Base-by-base conservation (phyloP, 768 basidiomycete genomes). In the Boletus sensibilis region DNA sequence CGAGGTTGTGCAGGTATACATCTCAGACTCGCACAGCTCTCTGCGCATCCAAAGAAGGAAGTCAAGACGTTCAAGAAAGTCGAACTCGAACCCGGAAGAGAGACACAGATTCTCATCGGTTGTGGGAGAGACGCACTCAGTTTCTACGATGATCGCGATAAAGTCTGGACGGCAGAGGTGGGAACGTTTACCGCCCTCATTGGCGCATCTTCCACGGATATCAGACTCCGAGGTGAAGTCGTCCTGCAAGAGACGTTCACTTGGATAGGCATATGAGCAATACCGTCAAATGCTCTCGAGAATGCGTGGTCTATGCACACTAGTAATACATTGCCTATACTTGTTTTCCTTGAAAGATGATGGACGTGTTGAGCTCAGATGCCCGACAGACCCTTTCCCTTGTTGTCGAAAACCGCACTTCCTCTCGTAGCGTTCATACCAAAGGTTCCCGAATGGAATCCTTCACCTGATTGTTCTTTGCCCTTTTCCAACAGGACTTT, bases 401-500 rank as follows among this genome's bases (percentile, higher is more conserved):
- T 73, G 61, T 43, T 79, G 62, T 82, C 78, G 40, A 78, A 44
- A 20, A 60, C 42, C 9, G 63, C 64, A 58, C 75, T 79, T 47
- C 76, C 75, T 57, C 73, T 68, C 49, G 65, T 42, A 3, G 62
- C 8, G 43, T 73, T 69, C 47, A 47, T 41, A 9, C 40, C 40
- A 35, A 35, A 60, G 1, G 31, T 38, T 16, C 51, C 54, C 20
- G 72, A 61, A 39, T 68, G 60, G 52, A 84, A 71, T 21, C 74
- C 77, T 20, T 87, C 86, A 12, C 75, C 74, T 5, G 75, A 53
- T 63, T 90, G 83, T 50, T 79, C 76, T 53, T 72, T 81, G 42
- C 92, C 92, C 55, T 83, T 82, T 69, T 82, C 63, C 55, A 94
- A 77, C 56, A 94, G 77, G 21, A 69, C 68, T 45, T 72, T 66